Percentiles rank a stretch among this genome's conserved stretches.
Evolutionary conservation across 345 rosid genomes (phyloP).

Genomic region (Bruguiera parviflora): DNA sequence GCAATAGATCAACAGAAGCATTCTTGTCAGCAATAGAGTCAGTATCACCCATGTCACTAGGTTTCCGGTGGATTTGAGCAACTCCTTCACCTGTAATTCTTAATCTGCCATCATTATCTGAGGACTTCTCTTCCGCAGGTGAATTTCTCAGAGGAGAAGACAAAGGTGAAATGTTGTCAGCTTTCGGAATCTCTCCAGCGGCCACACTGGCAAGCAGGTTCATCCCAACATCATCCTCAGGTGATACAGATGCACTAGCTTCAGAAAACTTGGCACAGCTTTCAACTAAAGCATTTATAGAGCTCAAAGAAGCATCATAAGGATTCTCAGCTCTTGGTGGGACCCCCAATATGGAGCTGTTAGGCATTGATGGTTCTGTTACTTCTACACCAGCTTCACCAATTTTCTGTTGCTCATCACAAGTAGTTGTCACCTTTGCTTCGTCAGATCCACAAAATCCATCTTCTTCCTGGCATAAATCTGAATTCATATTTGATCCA

Average conservation of each 20-base stretch:
- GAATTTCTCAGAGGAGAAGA: conserved; percentile 43
- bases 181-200: conserved; percentile 72
- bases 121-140: conserved; percentile 31
- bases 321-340: conserved; percentile 46
- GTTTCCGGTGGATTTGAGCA: conserved; percentile 25
- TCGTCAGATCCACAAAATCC: conserved; percentile 46
- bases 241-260: conserved; percentile 43
- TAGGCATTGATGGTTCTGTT: conserved; percentile 40
- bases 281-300: conserved; percentile 83
- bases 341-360: conserved; percentile 38
- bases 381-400: conserved; percentile 42
- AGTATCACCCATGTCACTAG: conserved; percentile 26
- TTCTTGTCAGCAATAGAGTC: not conserved
- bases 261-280: conserved; percentile 78
- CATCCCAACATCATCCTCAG: conserved; percentile 88
- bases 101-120: conserved; percentile 35
- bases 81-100: conserved; percentile 27
- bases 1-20: conserved; percentile 12
- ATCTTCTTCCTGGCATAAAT: conserved; percentile 17
- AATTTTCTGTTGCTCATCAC: conserved; percentile 40
- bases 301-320: conserved; percentile 58
- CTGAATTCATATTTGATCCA: conserved; percentile 11
- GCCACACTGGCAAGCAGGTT: conserved; percentile 95
- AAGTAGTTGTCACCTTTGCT: conserved; percentile 38
- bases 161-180: conserved; percentile 51